Evolutionary conservation across 169 alveolate species (phyloP), one percentile per base, ranked within the genome.

Genomic region (Eimeria nieschulzi): DNA sequence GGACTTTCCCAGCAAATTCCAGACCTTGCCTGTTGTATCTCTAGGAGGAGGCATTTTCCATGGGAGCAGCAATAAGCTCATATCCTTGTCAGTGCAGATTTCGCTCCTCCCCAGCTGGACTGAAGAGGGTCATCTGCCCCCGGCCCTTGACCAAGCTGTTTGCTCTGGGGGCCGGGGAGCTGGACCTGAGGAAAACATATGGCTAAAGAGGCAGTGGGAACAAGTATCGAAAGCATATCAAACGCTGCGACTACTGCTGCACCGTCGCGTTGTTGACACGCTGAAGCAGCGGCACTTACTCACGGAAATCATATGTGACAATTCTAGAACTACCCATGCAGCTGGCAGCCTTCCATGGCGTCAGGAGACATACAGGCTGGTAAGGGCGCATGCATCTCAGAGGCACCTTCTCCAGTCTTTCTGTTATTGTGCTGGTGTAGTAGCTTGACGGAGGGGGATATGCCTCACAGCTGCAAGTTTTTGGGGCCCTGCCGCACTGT

Each of bases 31-130:
- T 10, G 88, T 80, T 17, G 39, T 59, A 75, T 80, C 88, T 21
- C 88, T 80, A 26, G 88, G 88, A n/a, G 88, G 88, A n/a, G 88
- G 88, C 70, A 80, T 80, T 56, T 80, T 80, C 19, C 88, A 61
- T 23, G 88, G 88, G 9, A 2, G 63, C 63, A 80, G 61, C 76
- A 59, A 59, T 13, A 80, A 80, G 39, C 88, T 80, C 51, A 61
- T 66, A 2, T 25, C 88, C 8, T 75, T 80, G 75, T 25, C 76
- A 13, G 17, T 80, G 88, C 88, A 80, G 88, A 61, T 80, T 25
- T 80, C 88, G 25, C 63, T 80, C 33, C 76, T 80, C 56, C 88
- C 88, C 10, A 25, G 63, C 13, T 80, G 88, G 88, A 61, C 88
- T 56, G 88, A 80, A 80, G 86, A 78, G 55, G 75, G 75, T 33